Base-by-base conservation (phyloP, 2,329 filamentous ascomycete genomes). In the Hirsutella rhossiliensis region DNA sequence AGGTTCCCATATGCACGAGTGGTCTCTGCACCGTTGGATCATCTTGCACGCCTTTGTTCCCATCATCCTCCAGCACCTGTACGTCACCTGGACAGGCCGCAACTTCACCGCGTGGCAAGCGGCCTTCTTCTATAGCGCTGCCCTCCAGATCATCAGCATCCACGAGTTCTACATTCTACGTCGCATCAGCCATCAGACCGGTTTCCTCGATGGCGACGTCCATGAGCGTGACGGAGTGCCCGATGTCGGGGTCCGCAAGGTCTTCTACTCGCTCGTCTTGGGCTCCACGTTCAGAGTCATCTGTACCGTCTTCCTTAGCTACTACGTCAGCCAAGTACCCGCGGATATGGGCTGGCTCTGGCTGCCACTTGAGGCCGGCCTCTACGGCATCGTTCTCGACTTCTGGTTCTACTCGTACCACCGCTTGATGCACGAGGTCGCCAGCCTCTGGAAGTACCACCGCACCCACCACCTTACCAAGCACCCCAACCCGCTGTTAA, bases 381-480 rank as follows among this genome's bases (percentile, higher is more conserved):
- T 68, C 0, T 69, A 69, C 46, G 59, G 58, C 4, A 57, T 69
- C 41, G 52, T 69, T 9, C 56, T 69, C 6, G 66, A 69, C 49
- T 66, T 67, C 40, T 69, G 64, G 63, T 67, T 66, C 50, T 67
- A 67, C 51, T 58, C 61, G 58, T 48, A 48, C 18, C 47, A 48
- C 47, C 61, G 65, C 3, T 38, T 56, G 15, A 67, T 66, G 62
- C 66, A 69, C 46, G 65, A 68, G 43, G 41, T 63, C 15, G 52
- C 56, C 17, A 50, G 45, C 1, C 55, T 69, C 12, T 69, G 66
- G 66, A 58, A 64, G 38, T 68, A 59, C 42, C 66, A 69, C 55
- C 62, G 64, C 43, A 68, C 65, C 1, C 66, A 68, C 45, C 66
- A 69, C 48, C 50, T 68, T 4, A 67, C 65, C 36, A 68, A 68